Conservation (phyloP, 2,329 filamentous ascomycete species). For the Pseudogymnoascus sp. region DNA sequence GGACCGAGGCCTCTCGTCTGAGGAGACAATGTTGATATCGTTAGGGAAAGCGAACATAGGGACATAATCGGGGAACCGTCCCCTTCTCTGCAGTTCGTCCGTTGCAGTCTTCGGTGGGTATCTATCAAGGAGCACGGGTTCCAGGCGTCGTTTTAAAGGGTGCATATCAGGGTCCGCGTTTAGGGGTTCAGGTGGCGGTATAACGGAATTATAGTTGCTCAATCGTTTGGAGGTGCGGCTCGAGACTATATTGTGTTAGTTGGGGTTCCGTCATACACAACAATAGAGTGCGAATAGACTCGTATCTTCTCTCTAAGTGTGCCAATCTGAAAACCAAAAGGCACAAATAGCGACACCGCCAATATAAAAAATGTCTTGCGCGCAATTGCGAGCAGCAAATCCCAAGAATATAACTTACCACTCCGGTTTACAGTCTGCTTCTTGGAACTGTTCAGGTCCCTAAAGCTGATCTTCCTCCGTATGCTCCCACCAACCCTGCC, state of each 20-base stretch:
- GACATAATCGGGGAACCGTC: constrained; percentile 91
- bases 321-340: not conserved
- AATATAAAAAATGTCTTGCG: not conserved
- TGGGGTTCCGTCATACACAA: not conserved
- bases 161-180: constrained; percentile 91
- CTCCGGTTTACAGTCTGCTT: constrained; percentile 72
- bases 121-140: constrained; percentile 90
- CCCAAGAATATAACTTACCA: constrained; percentile 46
- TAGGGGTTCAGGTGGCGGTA: constrained; percentile 85
- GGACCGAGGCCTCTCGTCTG: constrained; percentile 86
- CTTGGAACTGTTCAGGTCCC: constrained; percentile 92
- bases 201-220: constrained; percentile 98
- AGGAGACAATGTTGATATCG: constrained; percentile 93
- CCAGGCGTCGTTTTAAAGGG: constrained; percentile 85
- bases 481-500: constrained; percentile 68
- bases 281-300: not conserved
- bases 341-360: not conserved
- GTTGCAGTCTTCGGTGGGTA: constrained; percentile 79
- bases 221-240: constrained; percentile 78
- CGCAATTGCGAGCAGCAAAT: not conserved
- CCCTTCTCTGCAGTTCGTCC: constrained; percentile 73
- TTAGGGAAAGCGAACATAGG: constrained; percentile 99
- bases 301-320: not conserved
- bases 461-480: constrained; percentile 82
- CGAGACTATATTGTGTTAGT: constrained; percentile 45